phyloP scores from a whole-genome alignment of 176 grass and related monocot genomes.

The Zoysia japonica region DNA sequence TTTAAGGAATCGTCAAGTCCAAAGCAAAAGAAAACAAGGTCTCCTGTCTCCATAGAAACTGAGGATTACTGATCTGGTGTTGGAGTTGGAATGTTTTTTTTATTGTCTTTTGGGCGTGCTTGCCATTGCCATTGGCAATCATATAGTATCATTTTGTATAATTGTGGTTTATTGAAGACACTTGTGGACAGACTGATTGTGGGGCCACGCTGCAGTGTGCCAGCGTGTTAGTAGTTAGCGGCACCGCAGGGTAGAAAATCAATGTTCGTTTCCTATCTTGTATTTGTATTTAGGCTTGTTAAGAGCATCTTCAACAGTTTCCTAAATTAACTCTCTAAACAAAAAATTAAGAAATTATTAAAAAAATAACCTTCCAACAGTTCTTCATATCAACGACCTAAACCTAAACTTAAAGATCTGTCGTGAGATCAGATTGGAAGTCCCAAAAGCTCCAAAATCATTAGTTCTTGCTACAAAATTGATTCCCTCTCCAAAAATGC shows the following conservation, averaged over 20 bases:
- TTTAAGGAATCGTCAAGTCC: slow-evolving; percentile 81
- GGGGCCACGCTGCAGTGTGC: neutral
- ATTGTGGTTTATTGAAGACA: neutral
- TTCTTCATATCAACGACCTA: no score
- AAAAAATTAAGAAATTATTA: no score
- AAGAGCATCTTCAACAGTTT: no score
- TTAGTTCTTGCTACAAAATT: no score
- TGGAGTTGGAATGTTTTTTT: neutral
- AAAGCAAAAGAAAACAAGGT: slow-evolving; percentile 57
- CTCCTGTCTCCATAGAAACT: slow-evolving; percentile 21
- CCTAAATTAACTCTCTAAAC: no score
- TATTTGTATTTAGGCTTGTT: neutral
- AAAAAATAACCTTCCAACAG: no score
- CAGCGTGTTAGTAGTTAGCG: neutral
- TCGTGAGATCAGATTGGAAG: no score
- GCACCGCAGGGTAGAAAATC: neutral
- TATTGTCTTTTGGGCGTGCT: slow-evolving; percentile 20
- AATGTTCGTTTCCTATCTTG: neutral
- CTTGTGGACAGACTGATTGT: neutral
- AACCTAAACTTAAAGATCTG: no score
- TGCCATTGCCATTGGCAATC: neutral
- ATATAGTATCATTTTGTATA: slow-evolving; percentile 30
- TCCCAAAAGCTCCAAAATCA: no score
- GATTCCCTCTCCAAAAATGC: no score
- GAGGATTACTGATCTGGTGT: slow-evolving; percentile 1